A percentile compares a stretch with the other conserved stretches of the same genome.
Conservation (phyloP, 352 stramenopile species). For the Phytopythium chamaehyphon region DNA sequence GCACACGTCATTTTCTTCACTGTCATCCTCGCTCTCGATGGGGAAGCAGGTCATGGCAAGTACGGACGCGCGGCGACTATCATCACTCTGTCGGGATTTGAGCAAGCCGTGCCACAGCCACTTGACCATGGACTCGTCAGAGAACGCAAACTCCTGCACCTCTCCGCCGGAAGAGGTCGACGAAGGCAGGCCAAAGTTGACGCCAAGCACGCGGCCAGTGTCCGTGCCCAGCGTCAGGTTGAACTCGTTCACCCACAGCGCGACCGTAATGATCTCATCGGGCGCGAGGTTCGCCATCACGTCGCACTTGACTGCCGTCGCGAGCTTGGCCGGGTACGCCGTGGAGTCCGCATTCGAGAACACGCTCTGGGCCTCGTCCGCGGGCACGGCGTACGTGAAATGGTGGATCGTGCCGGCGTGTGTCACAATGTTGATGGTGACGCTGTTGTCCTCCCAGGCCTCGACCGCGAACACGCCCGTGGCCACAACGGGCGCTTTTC, state of each 20-base stretch:
- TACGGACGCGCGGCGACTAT: conserved; percentile 23
- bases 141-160: conserved; percentile 68
- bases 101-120: conserved; percentile 74
- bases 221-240: conserved; percentile 68
- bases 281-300: conserved; percentile 39
- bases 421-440: conserved; percentile 62
- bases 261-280: conserved; percentile 59
- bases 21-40: conserved; percentile 40
- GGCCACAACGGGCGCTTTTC: conserved; percentile 37
- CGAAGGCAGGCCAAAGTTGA: conserved; percentile 64
- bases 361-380: conserved; percentile 32
- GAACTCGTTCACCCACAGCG: conserved; percentile 74
- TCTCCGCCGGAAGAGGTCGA: conserved; percentile 16
- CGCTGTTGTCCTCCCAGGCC: conserved; percentile 49
- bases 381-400: conserved; percentile 48
- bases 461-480: conserved; percentile 60
- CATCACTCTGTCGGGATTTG: conserved; percentile 27
- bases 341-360: conserved; percentile 43
- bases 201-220: conserved; percentile 48
- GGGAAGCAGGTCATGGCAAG: conserved; percentile 64
- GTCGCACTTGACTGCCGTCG: conserved; percentile 33
- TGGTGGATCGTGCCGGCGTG: conserved; percentile 67
- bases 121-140: conserved; percentile 56
- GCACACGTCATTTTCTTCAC: conserved; percentile 43
- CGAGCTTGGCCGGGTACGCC: conserved; percentile 33